Conservation (phyloP, 306 rosid species). For the Quercus variabilis region DNA sequence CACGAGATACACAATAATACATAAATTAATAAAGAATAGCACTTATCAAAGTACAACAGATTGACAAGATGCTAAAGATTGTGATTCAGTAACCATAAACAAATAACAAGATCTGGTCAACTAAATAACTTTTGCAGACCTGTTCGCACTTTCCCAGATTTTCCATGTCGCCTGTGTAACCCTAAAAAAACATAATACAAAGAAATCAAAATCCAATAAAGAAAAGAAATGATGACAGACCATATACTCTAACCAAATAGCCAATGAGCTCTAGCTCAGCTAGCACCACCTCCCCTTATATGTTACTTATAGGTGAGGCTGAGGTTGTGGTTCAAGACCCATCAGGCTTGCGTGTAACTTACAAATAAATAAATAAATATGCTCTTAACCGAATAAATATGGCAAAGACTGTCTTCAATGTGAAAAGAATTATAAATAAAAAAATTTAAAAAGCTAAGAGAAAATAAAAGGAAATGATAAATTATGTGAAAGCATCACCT, state of each 20-base stretch:
- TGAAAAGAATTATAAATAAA: neutral
- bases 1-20: neutral
- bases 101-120: constrained; percentile 18
- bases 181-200: constrained; percentile 45
- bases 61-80: neutral
- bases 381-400: no score
- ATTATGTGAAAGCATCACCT: constrained; percentile 47
- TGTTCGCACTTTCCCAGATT: constrained; percentile 90
- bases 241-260: constrained; percentile 17
- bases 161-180: constrained; percentile 82
- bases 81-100: constrained; percentile 7
- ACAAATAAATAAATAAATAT: no score
- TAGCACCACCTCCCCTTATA: no score
- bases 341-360: no score
- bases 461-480: constrained; percentile 16
- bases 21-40: neutral
- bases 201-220: constrained; percentile 27
- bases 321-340: no score
- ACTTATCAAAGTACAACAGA: neutral
- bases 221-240: neutral
- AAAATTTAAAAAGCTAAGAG: neutral
- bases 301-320: no score
- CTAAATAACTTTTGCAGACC: constrained; percentile 49
- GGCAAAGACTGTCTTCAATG: constrained; percentile 1
- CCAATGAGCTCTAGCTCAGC: no score